Evolutionary conservation across 257 asterid species (phyloP).

Genomic region (Cynanchum wilfordii): DNA sequence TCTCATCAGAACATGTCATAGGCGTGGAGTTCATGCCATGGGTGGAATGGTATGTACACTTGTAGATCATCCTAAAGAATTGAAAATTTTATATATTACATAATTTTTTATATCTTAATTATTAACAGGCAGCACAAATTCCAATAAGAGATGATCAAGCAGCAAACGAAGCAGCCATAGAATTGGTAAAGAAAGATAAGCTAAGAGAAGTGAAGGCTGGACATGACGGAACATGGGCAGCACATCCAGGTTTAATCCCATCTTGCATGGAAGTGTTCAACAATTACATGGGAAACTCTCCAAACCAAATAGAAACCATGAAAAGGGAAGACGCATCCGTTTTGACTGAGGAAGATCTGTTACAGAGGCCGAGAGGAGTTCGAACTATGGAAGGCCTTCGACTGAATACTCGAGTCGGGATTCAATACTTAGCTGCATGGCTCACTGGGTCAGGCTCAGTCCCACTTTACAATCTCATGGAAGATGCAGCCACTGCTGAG

Average conservation of each 20-base stretch:
- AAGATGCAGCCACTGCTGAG: slow-evolving; percentile 97
- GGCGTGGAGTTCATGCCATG: slow-evolving; percentile 93
- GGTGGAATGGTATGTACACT: slow-evolving; percentile 74
- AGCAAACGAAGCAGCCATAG: slow-evolving; percentile 86
- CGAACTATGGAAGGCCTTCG: slow-evolving; percentile 91
- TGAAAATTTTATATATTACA: too few relatives aligned
- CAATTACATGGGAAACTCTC: slow-evolving; percentile 40
- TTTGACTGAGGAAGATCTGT: slow-evolving; percentile 59
- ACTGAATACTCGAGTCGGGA: slow-evolving; percentile 84
- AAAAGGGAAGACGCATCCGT: slow-evolving; percentile 57
- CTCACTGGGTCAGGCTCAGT: slow-evolving; percentile 81
- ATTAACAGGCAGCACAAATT: slow-evolving; percentile 83
- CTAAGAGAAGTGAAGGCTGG: slow-evolving; percentile 83
- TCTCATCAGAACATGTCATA: slow-evolving; percentile 79
- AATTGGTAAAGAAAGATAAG: slow-evolving; percentile 71
- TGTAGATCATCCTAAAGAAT: not conserved
- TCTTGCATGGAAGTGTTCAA: slow-evolving; percentile 60
- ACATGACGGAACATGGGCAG: slow-evolving; percentile 99
- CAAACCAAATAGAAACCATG: slow-evolving; percentile 60
- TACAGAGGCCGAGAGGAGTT: slow-evolving; percentile 63
- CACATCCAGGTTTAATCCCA: slow-evolving; percentile 95
- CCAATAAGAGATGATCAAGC: slow-evolving; percentile 73
- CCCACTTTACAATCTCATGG: slow-evolving; percentile 96
- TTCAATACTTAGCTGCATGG: slow-evolving; percentile 92
- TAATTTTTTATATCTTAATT: too few relatives aligned